Base-by-base conservation (phyloP, 1,284 basidiomycete species). In the Trametes hirsuta region DNA sequence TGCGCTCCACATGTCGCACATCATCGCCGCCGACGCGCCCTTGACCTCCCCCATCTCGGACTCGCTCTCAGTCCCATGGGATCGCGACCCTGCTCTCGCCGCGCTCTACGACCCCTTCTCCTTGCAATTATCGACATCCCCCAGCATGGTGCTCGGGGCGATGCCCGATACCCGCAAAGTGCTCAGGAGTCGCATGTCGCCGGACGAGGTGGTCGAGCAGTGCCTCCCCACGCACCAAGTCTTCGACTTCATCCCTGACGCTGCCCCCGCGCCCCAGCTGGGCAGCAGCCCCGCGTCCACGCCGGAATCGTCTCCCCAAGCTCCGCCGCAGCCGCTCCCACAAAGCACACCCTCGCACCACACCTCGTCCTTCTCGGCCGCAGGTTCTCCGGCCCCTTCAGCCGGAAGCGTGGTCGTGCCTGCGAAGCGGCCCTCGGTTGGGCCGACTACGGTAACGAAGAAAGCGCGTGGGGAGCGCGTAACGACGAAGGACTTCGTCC, bases 401-500 rank as follows among this genome's bases (percentile, higher is more conserved):
- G 53, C 62, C 44, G 60, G 61, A 9, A 69, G 62, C 55, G 59
- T 68, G 46, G 63, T 67, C 55, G 67, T 71, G 12, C 68, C 68
- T 46, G 36, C 69, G 36, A 75, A 76, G 64, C 83, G 82, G 68
- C 74, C 81, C 15, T 81, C 83, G 12, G 50, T 65, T 18, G 75
- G 75, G 41, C 75, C 78, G 21, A 57, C 77, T 9, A 72, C 49
- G 11, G 66, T 75, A 12, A 65, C 78, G 22, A 88, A 86, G 79
- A 88, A 86, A 73, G 75, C 76, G 8, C 84, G 88, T 57, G 85
- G 79, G 49, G 87, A 88, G 68, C 84, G 88, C 65, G 82, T 91
- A 67, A 87, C 81, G 60, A 88, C 84, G 69, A 92, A 89, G 74
- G 91, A 93, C 73, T 95, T 95, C 71, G 75, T 95, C 8, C 91